Conservation (phyloP, 108 stramenopile species). For the Asterionellopsis glacialis region DNA sequence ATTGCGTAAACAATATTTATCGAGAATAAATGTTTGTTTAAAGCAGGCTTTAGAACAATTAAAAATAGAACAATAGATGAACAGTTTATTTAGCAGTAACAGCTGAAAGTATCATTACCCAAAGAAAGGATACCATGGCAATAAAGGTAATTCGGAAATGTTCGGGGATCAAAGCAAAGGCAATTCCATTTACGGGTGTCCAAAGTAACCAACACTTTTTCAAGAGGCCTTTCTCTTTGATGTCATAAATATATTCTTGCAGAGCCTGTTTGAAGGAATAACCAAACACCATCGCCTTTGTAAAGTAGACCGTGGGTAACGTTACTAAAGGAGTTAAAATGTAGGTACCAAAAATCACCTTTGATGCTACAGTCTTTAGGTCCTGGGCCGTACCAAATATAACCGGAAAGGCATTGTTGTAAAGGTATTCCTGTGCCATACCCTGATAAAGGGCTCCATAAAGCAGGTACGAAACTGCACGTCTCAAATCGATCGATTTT, state of each 20-base stretch:
- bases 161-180: slow-evolving; percentile 46
- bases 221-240: slow-evolving; percentile 39
- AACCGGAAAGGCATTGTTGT: slow-evolving; percentile 46
- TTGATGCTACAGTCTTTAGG: slow-evolving; percentile 26
- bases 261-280: slow-evolving; percentile 28
- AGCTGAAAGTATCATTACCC: slow-evolving; percentile 44
- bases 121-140: slow-evolving; percentile 59
- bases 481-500: not conserved
- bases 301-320: slow-evolving; percentile 55
- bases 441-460: slow-evolving; percentile 70
- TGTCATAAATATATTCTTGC: slow-evolving; percentile 33
- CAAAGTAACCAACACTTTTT: slow-evolving; percentile 49
- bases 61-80: too few relatives aligned
- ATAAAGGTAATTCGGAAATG: slow-evolving; percentile 50
- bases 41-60: too few relatives aligned
- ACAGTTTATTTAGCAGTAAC: slow-evolving; percentile 14
- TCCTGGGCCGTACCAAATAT: slow-evolving; percentile 44
- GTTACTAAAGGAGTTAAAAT: slow-evolving; percentile 37
- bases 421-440: slow-evolving; percentile 46
- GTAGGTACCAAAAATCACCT: slow-evolving; percentile 45
- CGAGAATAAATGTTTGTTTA: too few relatives aligned
- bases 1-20: too few relatives aligned
- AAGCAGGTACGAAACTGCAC: slow-evolving; percentile 39
- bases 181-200: slow-evolving; percentile 43
- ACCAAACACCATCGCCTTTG: slow-evolving; percentile 41